Base-by-base conservation (phyloP, 1,284 basidiomycete genomes). In the Gymnopus androsaceus region DNA sequence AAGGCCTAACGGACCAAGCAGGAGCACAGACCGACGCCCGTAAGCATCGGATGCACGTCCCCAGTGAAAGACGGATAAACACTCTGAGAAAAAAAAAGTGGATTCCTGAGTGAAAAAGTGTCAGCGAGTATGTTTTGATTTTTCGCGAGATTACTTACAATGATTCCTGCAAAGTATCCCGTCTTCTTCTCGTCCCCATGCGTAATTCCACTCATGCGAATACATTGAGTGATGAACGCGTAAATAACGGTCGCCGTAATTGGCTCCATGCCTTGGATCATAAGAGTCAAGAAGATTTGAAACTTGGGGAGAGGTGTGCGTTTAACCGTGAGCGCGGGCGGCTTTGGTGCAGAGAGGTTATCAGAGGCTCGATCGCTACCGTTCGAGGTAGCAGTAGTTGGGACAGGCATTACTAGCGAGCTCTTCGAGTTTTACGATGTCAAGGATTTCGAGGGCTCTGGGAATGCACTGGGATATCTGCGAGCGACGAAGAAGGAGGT, bases 141-240 rank as follows among this genome's bases (percentile, higher is more conserved):
- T 19, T 21, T 9, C 6, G n/a, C n/a, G n/a, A n/a, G n/a, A 17
- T n/a, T 8, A 64, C 74, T 56, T 57, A 75, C 76, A 30, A 77
- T 71, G 28, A 76, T 57, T 7, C 75, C 83, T 49, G 79, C 80
- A 61, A 78, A 84, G 64, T 84, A 82, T 0, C 79, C 81, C 1
- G 75, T 77, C 58, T 70, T 77, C 6, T 64, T 67, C 59, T 78
- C 73, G 56, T 79, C 73, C 21, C 75, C 76, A 21, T 65, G 61
- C 1, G 78, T 81, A 12, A 81, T 68, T 1, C 75, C 77, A 6
- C 76, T 78, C n/a, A 75, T 74, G 21, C 69, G 65, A n/a, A 82
- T 72, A 42, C 80, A 72, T 58, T 81, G 71, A 56, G 69, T 75
- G 57, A 84, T 74, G 63, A 83, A 84, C 1, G 81, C 82, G 51